Evolutionary conservation across 257 asterid species (phyloP), one percentile per base, ranked within the genome.

Genomic region (Eucommia ulmoides): DNA sequence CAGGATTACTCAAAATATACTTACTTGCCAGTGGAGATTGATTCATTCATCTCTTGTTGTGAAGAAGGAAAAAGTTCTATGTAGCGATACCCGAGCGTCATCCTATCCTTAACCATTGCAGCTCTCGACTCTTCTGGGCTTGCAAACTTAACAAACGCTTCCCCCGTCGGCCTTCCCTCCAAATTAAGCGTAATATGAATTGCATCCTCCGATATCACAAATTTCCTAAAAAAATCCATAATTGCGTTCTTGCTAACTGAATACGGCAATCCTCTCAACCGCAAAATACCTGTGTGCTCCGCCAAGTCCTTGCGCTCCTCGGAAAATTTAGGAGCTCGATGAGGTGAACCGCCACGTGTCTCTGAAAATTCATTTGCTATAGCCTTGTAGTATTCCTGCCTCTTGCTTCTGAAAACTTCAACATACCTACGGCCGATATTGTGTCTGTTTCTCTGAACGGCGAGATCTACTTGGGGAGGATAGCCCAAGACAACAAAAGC

Each of bases 101-200:
- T 80, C 77, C 96, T 76, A 65, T 89, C 98, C 84, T 81, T 89
- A 29, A 85, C 65, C 98, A 85, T 82, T 21, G 96, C 96, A 67
- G 79, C 81, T 64, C 55, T 78, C 10, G 97, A 84, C 51, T 84
- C 96, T 61, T 89, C 91, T 17, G 94, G 63, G 64, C 72, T 80
- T 19, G 72, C 80, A 74, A 89, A 89, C 67, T 84, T 96, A 58
- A 82, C 97, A 67, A 72, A 79, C 1, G 96, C 96, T 79, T 89
- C 98, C 55, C 98, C 96, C 23, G 94, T 84, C 6, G 98, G 78
- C 66, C 94, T 74, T 35, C 96, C 94, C 67, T 80, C 94, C 3
- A 84, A 74, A 59, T 74, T 86, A 44, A 79, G 72, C 19, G 92
- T 72, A 49, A 84, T 59, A 60, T 81, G 78, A 63, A 89, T 70